phyloP scores from a whole-genome alignment of 805 yeast species.

The Lipomyces sp. region DNA sequence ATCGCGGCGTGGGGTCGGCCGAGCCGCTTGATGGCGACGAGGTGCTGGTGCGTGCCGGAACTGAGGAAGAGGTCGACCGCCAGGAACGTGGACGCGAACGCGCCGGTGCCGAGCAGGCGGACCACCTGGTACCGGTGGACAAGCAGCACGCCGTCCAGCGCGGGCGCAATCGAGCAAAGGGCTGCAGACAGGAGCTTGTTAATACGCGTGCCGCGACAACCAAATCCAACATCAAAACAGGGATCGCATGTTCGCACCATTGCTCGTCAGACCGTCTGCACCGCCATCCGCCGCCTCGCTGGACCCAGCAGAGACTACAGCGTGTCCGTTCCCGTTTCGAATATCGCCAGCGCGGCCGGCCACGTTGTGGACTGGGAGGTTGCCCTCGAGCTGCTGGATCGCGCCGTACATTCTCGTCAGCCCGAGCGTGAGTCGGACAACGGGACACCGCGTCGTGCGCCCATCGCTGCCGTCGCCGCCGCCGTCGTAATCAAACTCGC shows the following conservation, averaged over 20 bases:
- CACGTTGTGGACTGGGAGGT: too few relatives aligned
- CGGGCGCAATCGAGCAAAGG: too few relatives aligned
- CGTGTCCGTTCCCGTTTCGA: too few relatives aligned
- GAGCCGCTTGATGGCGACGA: constrained; percentile 23
- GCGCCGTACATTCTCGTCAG: constrained; percentile 3
- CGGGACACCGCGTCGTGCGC: constrained; percentile 6
- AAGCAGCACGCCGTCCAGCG: background rate
- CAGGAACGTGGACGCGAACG: constrained; percentile 20
- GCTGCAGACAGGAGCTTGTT: too few relatives aligned
- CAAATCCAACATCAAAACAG: too few relatives aligned
- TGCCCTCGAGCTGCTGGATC: background rate
- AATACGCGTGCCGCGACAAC: background rate
- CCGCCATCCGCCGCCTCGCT: too few relatives aligned
- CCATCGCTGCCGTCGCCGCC: background rate
- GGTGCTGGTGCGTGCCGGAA: background rate
- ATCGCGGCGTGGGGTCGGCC: background rate
- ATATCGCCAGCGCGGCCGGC: too few relatives aligned
- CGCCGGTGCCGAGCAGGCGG: constrained; percentile 18
- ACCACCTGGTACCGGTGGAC: constrained; percentile 8
- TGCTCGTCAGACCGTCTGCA: too few relatives aligned
- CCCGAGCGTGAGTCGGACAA: constrained; percentile 8
- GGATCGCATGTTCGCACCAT: too few relatives aligned
- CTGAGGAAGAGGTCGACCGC: constrained; percentile 14
- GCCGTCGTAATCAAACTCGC: background rate
- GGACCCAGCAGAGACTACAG: too few relatives aligned